Percentiles rank a stretch among this genome's conserved stretches.
phyloP scores from a whole-genome alignment of 106 monocot species.

The Agapanthus africanus region DNA sequence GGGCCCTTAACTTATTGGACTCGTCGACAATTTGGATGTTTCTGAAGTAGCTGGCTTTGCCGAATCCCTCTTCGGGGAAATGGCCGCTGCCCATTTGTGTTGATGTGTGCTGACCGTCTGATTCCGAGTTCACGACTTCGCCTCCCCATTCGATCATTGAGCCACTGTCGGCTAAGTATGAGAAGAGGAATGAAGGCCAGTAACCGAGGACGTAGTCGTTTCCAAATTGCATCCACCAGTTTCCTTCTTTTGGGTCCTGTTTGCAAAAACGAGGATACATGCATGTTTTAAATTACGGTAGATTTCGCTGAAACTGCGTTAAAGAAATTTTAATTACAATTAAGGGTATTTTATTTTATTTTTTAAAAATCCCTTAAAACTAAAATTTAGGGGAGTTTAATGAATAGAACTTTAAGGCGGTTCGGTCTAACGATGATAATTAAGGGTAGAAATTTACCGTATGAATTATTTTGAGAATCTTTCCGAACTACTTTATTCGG shows the following conservation, averaged over 20 bases:
- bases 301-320: no score
- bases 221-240: conserved; percentile 65
- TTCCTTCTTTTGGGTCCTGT: conserved; percentile 42
- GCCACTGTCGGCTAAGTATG: conserved; percentile 31
- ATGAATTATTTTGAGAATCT: no score
- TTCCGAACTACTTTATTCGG: no score
- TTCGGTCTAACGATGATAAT: no score
- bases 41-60: conserved; percentile 53
- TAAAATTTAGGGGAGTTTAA: no score
- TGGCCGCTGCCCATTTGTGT: conserved; percentile 63
- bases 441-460: no score
- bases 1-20: conserved; percentile 37
- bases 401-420: no score
- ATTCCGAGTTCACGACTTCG: conserved; percentile 43
- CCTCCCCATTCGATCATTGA: conserved; percentile 63
- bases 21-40: conserved; percentile 53
- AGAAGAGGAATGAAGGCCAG: conserved; percentile 57
- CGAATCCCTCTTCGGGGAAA: conserved; percentile 49
- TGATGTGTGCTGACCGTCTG: conserved; percentile 44
- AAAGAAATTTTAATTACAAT: no score
- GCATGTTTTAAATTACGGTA: no score
- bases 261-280: no score
- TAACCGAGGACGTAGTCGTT: conserved; percentile 42
- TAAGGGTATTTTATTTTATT: no score
- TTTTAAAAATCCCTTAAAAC: no score